These are phyloP conservation scores for Diplogelasinospora grovesii DNA, from an alignment of 495 filamentous ascomycete species.

Conservation along the genomic window DNA sequence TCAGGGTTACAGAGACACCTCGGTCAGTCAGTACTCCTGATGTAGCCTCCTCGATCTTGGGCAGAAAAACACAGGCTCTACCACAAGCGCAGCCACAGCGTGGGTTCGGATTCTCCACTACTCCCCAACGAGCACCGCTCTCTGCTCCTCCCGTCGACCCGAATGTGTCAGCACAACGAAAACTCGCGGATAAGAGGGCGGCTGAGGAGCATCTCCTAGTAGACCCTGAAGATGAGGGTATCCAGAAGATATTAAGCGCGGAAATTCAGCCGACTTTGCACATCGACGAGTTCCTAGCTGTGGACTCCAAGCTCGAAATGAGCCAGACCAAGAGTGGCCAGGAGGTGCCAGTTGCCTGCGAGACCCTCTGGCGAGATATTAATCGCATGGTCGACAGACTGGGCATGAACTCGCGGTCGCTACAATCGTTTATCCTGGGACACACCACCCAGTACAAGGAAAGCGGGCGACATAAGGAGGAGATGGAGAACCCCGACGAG, in stretches of 20 bases:
- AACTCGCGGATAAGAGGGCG: slow-evolving; percentile 39
- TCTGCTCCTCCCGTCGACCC: slow-evolving; percentile 27
- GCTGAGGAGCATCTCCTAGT: slow-evolving; percentile 43
- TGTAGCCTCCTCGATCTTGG: slow-evolving; percentile 41
- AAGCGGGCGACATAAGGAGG: slow-evolving; percentile 42
- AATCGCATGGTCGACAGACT: slow-evolving; percentile 95
- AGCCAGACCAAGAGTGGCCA: slow-evolving; percentile 50
- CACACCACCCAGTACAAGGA: slow-evolving; percentile 49
- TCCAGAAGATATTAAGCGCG: slow-evolving; percentile 42
- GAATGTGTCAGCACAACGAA: slow-evolving; percentile 34
- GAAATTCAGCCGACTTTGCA: slow-evolving; percentile 43
- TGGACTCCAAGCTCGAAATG: slow-evolving; percentile 19
- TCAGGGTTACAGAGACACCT: slow-evolving; percentile 41
- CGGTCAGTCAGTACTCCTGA: slow-evolving; percentile 55
- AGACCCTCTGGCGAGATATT: slow-evolving; percentile 82
- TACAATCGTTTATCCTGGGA: slow-evolving; percentile 64
- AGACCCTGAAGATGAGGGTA: slow-evolving; percentile 51
- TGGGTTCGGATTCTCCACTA: slow-evolving; percentile 14
- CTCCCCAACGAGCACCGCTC: slow-evolving; percentile 6
- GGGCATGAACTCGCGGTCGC: slow-evolving; percentile 73
- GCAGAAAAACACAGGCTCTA: slow-evolving; percentile 17
- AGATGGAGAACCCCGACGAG: slow-evolving; percentile 57
- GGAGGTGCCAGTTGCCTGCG: slow-evolving; percentile 35
- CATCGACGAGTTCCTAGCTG: slow-evolving; percentile 51
- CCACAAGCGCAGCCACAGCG: too few relatives aligned